phyloP scores from a whole-genome alignment of 106 monocot genomes.

The Narthecium ossifragum region DNA sequence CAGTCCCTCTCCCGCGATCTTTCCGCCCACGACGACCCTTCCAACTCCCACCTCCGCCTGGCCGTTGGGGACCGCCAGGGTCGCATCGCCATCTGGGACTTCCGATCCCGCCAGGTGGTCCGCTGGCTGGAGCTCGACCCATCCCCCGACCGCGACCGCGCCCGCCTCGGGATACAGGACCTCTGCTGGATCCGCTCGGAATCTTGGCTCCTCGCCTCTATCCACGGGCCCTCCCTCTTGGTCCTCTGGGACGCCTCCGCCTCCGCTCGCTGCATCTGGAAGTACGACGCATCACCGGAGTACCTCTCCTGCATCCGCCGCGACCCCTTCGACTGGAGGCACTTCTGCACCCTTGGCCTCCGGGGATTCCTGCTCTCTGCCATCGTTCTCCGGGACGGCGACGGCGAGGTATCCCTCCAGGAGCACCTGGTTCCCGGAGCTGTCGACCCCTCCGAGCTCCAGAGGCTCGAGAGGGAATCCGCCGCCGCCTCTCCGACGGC shows the following conservation, averaged over 20 bases:
- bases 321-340: conserved; percentile 84
- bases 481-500: conserved; percentile 14
- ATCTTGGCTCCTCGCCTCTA: conserved; percentile 67
- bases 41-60: conserved; percentile 54
- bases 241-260: conserved; percentile 62
- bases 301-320: conserved; percentile 80
- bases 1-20: conserved; percentile 46
- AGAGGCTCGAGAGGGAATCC: conserved; percentile 49
- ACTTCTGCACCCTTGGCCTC: conserved; percentile 64
- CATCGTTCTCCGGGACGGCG: conserved; percentile 25
- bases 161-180: conserved; percentile 74
- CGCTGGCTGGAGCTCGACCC: conserved; percentile 67
- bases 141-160: conserved; percentile 8
- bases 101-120: conserved; percentile 56
- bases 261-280: conserved; percentile 83
- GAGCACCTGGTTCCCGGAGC: conserved; percentile 46
- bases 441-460: conserved; percentile 35
- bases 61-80: conserved; percentile 94
- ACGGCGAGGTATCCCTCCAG: conserved; percentile 35
- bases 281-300: conserved; percentile 83
- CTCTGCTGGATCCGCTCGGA: conserved; percentile 87
- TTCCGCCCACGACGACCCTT: conserved; percentile 35
- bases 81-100: conserved; percentile 76
- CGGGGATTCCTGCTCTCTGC: conserved; percentile 81
- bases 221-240: conserved; percentile 72